Evolutionary conservation across 805 yeast genomes (phyloP).

Genomic region (Geotrichum ghanense): DNA sequence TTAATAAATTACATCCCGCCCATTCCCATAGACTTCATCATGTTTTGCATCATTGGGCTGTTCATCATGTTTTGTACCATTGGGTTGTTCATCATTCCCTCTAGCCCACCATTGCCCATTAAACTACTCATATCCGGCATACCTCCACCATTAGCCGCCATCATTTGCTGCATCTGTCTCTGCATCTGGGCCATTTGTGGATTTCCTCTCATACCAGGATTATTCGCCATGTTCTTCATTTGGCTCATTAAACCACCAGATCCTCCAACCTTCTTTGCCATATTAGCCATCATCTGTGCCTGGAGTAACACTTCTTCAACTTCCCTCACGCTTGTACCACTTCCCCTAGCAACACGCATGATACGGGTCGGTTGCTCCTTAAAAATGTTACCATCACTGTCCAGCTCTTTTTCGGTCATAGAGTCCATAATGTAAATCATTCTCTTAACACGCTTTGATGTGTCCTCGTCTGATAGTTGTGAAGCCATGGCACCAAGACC

Average conservation of each 20-base stretch:
- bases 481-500: slow-evolving; percentile 76
- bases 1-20: slow-evolving; percentile 4
- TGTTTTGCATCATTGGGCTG: slow-evolving; percentile 37
- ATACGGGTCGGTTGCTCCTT: slow-evolving; percentile 74
- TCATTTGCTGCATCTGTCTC: slow-evolving; percentile 35
- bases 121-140: slow-evolving; percentile 42
- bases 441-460: slow-evolving; percentile 68
- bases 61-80: slow-evolving; percentile 48
- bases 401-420: slow-evolving; percentile 86
- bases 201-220: slow-evolving; percentile 25
- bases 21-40: slow-evolving; percentile 39
- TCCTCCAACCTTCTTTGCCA: slow-evolving; percentile 65
- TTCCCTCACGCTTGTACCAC: slow-evolving; percentile 85
- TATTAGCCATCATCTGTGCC: slow-evolving; percentile 85
- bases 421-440: slow-evolving; percentile 92
- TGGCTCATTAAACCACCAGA: slow-evolving; percentile 40
- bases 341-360: slow-evolving; percentile 84
- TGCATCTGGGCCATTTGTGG: slow-evolving; percentile 36
- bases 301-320: slow-evolving; percentile 88
- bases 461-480: slow-evolving; percentile 86
- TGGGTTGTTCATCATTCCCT: slow-evolving; percentile 58
- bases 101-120: slow-evolving; percentile 30
- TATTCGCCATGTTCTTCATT: slow-evolving; percentile 27
- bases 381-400: slow-evolving; percentile 77
- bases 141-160: slow-evolving; percentile 45